phyloP scores from a whole-genome alignment of 2,329 filamentous ascomycete species.

The Remersonia thermophila region DNA sequence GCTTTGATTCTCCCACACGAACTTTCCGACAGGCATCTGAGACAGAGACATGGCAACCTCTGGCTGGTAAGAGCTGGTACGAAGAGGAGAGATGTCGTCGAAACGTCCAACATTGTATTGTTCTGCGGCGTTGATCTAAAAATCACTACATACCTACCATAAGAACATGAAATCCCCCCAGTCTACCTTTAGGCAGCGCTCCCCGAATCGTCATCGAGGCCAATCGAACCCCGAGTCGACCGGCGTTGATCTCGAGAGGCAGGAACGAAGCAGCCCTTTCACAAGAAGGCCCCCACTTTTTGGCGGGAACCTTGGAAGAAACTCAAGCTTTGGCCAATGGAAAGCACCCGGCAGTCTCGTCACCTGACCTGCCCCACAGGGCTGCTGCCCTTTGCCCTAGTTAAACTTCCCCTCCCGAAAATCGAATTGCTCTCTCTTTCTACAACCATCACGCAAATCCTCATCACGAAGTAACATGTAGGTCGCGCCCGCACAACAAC shows the following conservation, averaged over 20 bases:
- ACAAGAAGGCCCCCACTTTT: too few species aligned
- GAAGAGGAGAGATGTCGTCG: too few species aligned
- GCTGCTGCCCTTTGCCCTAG: conserved; percentile 18
- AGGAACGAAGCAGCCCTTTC: too few species aligned
- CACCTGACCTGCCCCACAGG: conserved; percentile 20
- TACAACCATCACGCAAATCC: conserved; percentile 16
- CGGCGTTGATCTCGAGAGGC: background rate
- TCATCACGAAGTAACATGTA: conserved; percentile 18
- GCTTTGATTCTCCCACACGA: conserved; percentile 9
- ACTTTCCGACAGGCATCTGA: conserved; percentile 2
- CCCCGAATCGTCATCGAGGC: too few species aligned
- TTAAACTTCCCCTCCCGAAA: conserved; percentile 17
- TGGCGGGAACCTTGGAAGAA: background rate
- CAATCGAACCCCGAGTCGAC: background rate
- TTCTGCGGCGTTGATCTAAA: too few species aligned
- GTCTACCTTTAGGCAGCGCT: too few species aligned
- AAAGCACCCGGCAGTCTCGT: conserved; percentile 2
- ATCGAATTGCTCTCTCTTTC: conserved; percentile 14
- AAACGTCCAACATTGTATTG: too few species aligned
- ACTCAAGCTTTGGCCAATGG: background rate
- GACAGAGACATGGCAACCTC: conserved; percentile 2
- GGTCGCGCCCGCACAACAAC: conserved; percentile 5
- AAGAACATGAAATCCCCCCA: too few species aligned
- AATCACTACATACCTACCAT: too few species aligned
- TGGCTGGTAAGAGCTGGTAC: too few species aligned